Conservation (phyloP, 345 rosid genomes). For the Syzygium aromaticum region DNA sequence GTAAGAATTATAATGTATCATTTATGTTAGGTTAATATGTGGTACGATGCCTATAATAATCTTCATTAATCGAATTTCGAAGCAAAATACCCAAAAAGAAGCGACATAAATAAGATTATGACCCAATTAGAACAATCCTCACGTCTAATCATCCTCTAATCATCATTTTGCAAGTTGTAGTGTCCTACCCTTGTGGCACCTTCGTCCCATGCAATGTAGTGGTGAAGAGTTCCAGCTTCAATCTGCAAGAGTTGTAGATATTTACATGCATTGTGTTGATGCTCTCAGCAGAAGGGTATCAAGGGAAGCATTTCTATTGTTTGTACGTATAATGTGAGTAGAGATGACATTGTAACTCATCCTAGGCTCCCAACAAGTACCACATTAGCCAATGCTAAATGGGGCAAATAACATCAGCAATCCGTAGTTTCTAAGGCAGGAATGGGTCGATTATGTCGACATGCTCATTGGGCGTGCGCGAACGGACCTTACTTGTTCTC, state of each 20-base stretch:
- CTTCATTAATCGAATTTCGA: background rate
- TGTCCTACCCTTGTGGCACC: background rate
- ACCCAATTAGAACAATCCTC: background rate
- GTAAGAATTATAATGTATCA: background rate
- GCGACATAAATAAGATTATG: background rate
- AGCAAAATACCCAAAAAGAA: background rate
- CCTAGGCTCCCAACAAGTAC: background rate
- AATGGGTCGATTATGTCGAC: background rate
- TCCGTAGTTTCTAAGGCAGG: background rate
- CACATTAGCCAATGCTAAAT: background rate
- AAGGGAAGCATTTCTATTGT: background rate
- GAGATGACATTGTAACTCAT: background rate
- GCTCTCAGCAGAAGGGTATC: background rate
- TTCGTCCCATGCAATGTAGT: background rate
- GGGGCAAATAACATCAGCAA: background rate
- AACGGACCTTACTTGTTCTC: background rate
- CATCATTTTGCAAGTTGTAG: background rate
- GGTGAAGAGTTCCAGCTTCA: background rate
- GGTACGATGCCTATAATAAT: background rate
- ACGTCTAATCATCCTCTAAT: background rate
- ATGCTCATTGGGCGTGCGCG: background rate
- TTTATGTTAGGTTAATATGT: background rate
- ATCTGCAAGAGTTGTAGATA: background rate
- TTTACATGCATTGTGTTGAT: background rate
- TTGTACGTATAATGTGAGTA: background rate